Conservation (phyloP, 192 early-diverging fungal genomes). For the Funneliformis mosseae region DNA sequence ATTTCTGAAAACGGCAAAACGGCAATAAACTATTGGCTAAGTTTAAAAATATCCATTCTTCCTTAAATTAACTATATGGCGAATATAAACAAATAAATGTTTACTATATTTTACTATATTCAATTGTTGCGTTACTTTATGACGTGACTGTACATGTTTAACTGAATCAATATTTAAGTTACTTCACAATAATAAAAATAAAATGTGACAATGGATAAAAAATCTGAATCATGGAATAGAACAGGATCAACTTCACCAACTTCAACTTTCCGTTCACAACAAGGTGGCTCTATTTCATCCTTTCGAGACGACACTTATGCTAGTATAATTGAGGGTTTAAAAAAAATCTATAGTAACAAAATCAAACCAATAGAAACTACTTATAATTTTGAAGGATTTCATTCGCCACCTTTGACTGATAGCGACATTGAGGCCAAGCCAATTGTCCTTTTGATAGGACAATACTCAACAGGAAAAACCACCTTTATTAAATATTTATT, state of each 20-base stretch:
- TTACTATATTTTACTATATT: no score
- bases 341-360: constrained; percentile 70
- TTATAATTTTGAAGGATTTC: constrained; percentile 80
- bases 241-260: background rate
- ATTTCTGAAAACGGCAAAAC: no score
- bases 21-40: no score
- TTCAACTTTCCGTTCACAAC: background rate
- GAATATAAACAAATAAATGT: no score
- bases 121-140: no score
- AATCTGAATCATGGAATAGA: background rate
- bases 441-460: constrained; percentile 83
- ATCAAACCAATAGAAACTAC: constrained; percentile 72
- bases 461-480: constrained; percentile 87
- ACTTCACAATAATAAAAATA: no score
- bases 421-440: constrained; percentile 86
- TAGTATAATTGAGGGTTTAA: constrained; percentile 62
- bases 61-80: no score
- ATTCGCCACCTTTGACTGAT: constrained; percentile 77
- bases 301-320: constrained; percentile 55
- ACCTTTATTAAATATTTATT: constrained; percentile 81
- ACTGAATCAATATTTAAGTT: no score
- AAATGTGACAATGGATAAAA: background rate
- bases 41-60: no score
- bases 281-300: background rate
- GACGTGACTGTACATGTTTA: no score